phyloP scores from a whole-genome alignment of 1,284 basidiomycete species.

The Fomitopsis betulina region DNA sequence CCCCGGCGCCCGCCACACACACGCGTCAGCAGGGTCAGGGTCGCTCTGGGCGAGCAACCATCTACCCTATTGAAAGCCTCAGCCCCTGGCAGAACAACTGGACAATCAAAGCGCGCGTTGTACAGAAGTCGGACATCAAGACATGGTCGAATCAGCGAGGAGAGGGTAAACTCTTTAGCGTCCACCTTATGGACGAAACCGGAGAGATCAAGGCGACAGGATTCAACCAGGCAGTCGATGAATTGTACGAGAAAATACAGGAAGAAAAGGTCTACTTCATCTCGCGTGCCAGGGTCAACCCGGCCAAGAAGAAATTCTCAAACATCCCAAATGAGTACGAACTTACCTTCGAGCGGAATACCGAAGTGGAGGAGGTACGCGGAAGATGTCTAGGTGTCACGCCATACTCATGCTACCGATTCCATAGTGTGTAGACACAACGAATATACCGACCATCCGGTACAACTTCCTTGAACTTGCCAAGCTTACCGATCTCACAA shows the following conservation, averaged over 20 bases:
- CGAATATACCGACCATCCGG: slow-evolving; percentile 74
- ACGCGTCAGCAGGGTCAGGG: slow-evolving; percentile 25
- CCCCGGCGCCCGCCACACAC: slow-evolving; percentile 14
- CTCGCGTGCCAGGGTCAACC: slow-evolving; percentile 86
- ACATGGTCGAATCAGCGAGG: slow-evolving; percentile 89
- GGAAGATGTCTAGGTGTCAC: neutral
- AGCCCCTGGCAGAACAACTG: slow-evolving; percentile 98
- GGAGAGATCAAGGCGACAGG: slow-evolving; percentile 91
- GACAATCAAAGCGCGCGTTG: slow-evolving; percentile 96
- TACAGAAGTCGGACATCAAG: slow-evolving; percentile 86
- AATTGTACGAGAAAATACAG: slow-evolving; percentile 79
- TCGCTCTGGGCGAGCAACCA: slow-evolving; percentile 32
- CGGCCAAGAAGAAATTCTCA: slow-evolving; percentile 97
- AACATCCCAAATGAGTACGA: slow-evolving; percentile 94
- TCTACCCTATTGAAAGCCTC: slow-evolving; percentile 90
- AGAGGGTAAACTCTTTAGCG: slow-evolving; percentile 94
- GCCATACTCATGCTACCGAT: neutral
- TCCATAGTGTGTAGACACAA: slow-evolving; percentile 69
- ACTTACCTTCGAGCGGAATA: slow-evolving; percentile 80
- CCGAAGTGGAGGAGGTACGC: slow-evolving; percentile 76
- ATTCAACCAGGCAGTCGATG: slow-evolving; percentile 88
- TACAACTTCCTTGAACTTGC: slow-evolving; percentile 79
- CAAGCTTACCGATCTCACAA: slow-evolving; percentile 58
- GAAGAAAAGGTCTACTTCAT: slow-evolving; percentile 95
- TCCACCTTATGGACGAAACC: slow-evolving; percentile 93